Conservation (phyloP, 2,329 filamentous ascomycete genomes). For the Exserohilum turcica region DNA sequence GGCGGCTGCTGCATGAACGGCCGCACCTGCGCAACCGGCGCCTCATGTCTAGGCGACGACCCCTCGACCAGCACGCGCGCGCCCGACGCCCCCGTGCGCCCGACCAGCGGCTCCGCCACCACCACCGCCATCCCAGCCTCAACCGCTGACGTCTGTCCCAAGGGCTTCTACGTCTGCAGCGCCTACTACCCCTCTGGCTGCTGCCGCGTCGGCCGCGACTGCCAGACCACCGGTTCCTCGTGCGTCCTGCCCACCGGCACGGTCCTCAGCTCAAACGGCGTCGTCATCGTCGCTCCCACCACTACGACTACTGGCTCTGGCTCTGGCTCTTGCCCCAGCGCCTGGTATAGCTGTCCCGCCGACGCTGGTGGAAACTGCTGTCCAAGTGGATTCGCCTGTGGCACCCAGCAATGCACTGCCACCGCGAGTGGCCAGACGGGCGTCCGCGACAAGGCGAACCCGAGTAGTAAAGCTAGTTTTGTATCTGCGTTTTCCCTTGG, state of each 20-base stretch:
- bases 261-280: constrained; percentile 66
- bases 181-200: constrained; percentile 82
- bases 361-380: constrained; percentile 80
- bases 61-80: constrained; percentile 42
- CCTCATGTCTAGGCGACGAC: constrained; percentile 44
- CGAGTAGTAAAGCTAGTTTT: constrained; percentile 42
- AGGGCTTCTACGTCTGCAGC: constrained; percentile 88
- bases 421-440: constrained; percentile 35
- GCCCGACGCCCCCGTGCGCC: constrained; percentile 50
- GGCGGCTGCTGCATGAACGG: constrained; percentile 58
- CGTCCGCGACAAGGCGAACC: constrained; percentile 45
- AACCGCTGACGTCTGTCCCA: constrained; percentile 72
- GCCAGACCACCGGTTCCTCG: constrained; percentile 68
- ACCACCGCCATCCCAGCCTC: constrained; percentile 66
- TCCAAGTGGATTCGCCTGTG: constrained; percentile 60
- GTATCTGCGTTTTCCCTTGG: constrained; percentile 37
- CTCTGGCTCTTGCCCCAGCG: constrained; percentile 66
- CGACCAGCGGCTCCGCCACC: constrained; percentile 49
- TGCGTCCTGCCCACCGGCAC: constrained; percentile 68
- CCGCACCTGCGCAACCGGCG: constrained; percentile 50
- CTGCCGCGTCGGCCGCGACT: constrained; percentile 86
- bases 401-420: constrained; percentile 45
- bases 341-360: constrained; percentile 76
- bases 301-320: too few species aligned
- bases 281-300: constrained; percentile 71